phyloP scores from a whole-genome alignment of 345 rosid genomes.

The Gynandropsis gynandra region DNA sequence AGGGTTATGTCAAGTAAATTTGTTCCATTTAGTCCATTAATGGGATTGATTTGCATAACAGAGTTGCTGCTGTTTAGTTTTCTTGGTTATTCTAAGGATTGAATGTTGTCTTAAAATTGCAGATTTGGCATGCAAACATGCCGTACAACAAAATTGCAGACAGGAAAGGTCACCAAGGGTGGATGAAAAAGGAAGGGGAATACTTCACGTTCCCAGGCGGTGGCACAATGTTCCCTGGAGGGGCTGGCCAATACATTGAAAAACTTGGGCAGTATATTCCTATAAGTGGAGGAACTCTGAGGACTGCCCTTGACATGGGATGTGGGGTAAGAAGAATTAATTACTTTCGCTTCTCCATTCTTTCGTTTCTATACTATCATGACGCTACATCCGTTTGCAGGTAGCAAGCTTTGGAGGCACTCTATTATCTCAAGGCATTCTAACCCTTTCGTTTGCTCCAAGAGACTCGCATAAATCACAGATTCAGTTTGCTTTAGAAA shows the following conservation, averaged over 20 bases:
- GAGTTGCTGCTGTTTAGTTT: too few species aligned
- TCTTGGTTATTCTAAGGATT: too few species aligned
- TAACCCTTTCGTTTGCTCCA: constrained; percentile 84
- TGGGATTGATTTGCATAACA: too few species aligned
- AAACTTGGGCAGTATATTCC: constrained; percentile 85
- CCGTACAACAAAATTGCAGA: constrained; percentile 94
- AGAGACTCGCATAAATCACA: constrained; percentile 97
- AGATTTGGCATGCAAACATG: constrained; percentile 99
- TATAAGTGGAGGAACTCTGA: constrained; percentile 50
- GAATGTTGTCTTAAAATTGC: constrained; percentile 13
- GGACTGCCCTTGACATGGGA: constrained; percentile 99
- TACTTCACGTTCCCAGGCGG: constrained; percentile 94
- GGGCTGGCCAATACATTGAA: constrained; percentile 77
- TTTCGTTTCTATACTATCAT: not conserved
- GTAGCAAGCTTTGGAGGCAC: constrained; percentile 99
- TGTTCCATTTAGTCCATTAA: too few species aligned
- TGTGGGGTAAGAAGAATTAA: constrained; percentile 56
- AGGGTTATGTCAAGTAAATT: too few species aligned
- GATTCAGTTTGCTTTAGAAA: constrained; percentile 91
- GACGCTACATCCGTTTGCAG: constrained; percentile 22
- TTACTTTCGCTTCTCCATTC: not conserved
- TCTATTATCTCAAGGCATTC: constrained; percentile 61
- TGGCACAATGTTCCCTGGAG: constrained; percentile 97
- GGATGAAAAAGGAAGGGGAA: constrained; percentile 90
- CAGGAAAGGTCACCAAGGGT: constrained; percentile 98